phyloP scores from a whole-genome alignment of 257 asterid genomes.

The Salvia miltiorrhiza region DNA sequence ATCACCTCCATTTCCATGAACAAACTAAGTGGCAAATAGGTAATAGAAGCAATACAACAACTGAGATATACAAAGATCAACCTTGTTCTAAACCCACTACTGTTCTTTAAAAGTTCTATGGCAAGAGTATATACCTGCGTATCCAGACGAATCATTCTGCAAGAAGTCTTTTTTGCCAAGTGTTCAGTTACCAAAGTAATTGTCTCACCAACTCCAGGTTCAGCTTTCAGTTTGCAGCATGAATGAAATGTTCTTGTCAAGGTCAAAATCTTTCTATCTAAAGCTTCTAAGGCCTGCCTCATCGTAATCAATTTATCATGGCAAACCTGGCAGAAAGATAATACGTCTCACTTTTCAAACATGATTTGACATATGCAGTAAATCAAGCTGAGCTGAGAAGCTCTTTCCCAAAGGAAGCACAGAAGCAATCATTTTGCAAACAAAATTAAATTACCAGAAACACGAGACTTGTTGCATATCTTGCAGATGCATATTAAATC shows the following conservation, averaged over 20 bases:
- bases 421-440: neutral
- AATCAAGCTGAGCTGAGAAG: no score
- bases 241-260: conserved; percentile 47
- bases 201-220: conserved; percentile 43
- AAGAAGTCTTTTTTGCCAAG: conserved; percentile 46
- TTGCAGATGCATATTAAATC: conserved; percentile 12
- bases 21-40: neutral
- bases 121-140: conserved; percentile 56
- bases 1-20: conserved; percentile 12
- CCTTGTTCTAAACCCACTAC: conserved; percentile 9
- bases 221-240: conserved; percentile 54
- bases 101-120: neutral
- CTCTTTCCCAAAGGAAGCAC: conserved; percentile 6
- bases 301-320: conserved; percentile 44
- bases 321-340: conserved; percentile 43
- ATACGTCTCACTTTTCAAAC: conserved; percentile 11
- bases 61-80: conserved; percentile 6
- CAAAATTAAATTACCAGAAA: neutral
- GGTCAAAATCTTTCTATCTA: conserved; percentile 44
- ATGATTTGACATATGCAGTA: neutral
- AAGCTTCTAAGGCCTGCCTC: conserved; percentile 52
- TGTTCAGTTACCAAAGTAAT: conserved; percentile 47
- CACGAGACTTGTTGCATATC: neutral
- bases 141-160: conserved; percentile 49
- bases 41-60: neutral